A percentile compares a stretch with the other conserved stretches of the same genome.
Evolutionary conservation across 495 filamentous ascomycete species (phyloP).

Genomic region (Hypoxylon fuscum): DNA sequence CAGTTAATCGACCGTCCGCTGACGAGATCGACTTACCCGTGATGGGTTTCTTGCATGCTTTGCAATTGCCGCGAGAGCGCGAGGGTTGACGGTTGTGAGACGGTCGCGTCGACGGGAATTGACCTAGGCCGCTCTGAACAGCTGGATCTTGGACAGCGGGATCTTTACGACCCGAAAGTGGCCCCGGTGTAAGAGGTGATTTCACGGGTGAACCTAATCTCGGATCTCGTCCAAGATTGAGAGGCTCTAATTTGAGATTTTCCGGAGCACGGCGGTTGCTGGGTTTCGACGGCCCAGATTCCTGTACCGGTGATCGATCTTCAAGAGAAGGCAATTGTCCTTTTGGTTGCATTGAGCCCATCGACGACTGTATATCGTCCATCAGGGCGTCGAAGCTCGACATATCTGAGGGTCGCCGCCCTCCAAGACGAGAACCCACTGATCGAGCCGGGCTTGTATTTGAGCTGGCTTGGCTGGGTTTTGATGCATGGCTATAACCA

Average conservation of each 20-base stretch:
- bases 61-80: constrained; percentile 75
- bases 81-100: constrained; percentile 40
- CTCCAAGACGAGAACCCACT: constrained; percentile 46
- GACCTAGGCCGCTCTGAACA: constrained; percentile 32
- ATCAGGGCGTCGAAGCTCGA: constrained; percentile 59
- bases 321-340: constrained; percentile 39
- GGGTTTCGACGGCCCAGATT: constrained; percentile 29
- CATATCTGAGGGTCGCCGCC: constrained; percentile 49
- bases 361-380: constrained; percentile 61
- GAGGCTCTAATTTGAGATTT: constrained; percentile 48
- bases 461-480: constrained; percentile 73
- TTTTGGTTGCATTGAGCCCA: constrained; percentile 46
- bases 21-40: constrained; percentile 92
- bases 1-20: constrained; percentile 91
- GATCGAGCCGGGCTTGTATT: constrained; percentile 70
- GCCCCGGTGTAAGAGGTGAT: constrained; percentile 13
- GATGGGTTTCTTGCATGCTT: constrained; percentile 81
- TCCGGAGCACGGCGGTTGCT: constrained; percentile 44
- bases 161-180: constrained; percentile 30
- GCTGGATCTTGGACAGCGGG: constrained; percentile 36
- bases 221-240: constrained; percentile 13
- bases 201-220: constrained; percentile 21
- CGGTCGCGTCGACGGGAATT: constrained; percentile 35
- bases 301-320: constrained; percentile 37
- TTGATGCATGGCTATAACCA: constrained; percentile 60